A percentile compares a stretch with the other conserved stretches of the same genome.
Conservation (phyloP, 441 rosid genomes). For the Biscutella auriculata region DNA sequence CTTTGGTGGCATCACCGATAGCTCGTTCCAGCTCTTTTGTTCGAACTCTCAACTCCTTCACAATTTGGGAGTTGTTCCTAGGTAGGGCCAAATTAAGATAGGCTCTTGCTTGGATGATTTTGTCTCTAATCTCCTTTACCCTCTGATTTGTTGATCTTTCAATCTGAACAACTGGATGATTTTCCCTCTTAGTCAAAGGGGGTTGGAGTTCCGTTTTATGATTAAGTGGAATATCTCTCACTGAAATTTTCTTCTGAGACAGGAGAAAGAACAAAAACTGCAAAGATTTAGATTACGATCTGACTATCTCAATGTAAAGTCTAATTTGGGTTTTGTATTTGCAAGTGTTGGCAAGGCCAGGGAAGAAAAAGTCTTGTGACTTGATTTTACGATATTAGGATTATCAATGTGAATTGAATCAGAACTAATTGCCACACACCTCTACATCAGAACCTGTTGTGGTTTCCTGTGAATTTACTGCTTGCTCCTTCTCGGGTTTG, state of each 20-base stretch:
- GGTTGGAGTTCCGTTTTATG: slow-evolving; percentile 11
- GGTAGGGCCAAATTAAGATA: slow-evolving; percentile 58
- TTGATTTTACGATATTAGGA: neutral
- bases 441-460: slow-evolving; percentile 19
- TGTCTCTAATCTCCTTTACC: slow-evolving; percentile 66
- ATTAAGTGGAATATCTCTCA: slow-evolving; percentile 22
- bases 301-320: neutral
- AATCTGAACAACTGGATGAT: slow-evolving; percentile 13
- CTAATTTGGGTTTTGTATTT: neutral
- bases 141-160: slow-evolving; percentile 40
- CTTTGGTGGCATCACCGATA: slow-evolving; percentile 43
- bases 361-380: neutral
- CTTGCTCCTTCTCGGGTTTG: slow-evolving; percentile 24
- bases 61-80: slow-evolving; percentile 60
- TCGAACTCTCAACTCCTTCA: slow-evolving; percentile 60
- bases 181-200: slow-evolving; percentile 14
- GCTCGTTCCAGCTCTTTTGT: slow-evolving; percentile 70
- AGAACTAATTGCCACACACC: too few species aligned
- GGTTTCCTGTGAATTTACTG: slow-evolving; percentile 22
- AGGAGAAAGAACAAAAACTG: neutral
- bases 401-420: slow-evolving; percentile 1
- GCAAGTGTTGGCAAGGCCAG: neutral
- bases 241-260: slow-evolving; percentile 30
- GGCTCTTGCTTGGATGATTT: slow-evolving; percentile 64
- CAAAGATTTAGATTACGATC: neutral